Base-by-base conservation (phyloP, 2,329 filamentous ascomycete genomes). In the Dendryphion nanum region DNA sequence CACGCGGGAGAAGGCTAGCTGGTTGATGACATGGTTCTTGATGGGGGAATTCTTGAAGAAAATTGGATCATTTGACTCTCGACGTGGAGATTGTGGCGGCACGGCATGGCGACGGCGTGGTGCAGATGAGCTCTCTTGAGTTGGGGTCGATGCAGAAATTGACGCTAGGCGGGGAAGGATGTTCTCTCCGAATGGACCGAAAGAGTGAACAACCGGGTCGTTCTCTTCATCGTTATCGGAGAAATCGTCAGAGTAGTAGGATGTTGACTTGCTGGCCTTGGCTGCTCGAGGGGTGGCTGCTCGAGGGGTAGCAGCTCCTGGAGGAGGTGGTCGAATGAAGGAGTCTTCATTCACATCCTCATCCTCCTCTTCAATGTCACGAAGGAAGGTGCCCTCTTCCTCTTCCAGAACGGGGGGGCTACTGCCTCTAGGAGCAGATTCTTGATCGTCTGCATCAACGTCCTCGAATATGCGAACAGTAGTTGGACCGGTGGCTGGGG, bases 1-100 rank as follows among this genome's bases (percentile, higher is more conserved):
- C 5, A 97, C 76, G 18, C 91, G 86, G 2, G 93, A 96, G 67
- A 88, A 98, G 20, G 93, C 93, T 19, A 98, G 79, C 68, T 98
- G 93, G 67, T 97, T 97, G 63, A 93, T 79, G 45, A 95, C 82
- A 61, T 98, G 93, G 66, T 96, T 95, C 54, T 78, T 78, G 48
- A 93, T 67, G 67, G 69, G 71, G 67, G 55, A 56, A 21, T 63
- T 57, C 38, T 68, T 62, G 50, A 66, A 57, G 24, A 48, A 47
- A 15, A 48, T 33, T 41, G 50, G 45, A 17, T 61, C 57, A 10
- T 45, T 24, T 37, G 54, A 41, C 33, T 42, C 38, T 28, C 51
- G 55, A 39, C 57, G 52, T 12, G 64, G 59, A 21, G 65, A 65
- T 12, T 55, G 55, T 2, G 61, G 57, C 6, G 53, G 39, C 15